phyloP scores from a whole-genome alignment of 2,329 filamentous ascomycete species.

The Cytospora chrysosperma region DNA sequence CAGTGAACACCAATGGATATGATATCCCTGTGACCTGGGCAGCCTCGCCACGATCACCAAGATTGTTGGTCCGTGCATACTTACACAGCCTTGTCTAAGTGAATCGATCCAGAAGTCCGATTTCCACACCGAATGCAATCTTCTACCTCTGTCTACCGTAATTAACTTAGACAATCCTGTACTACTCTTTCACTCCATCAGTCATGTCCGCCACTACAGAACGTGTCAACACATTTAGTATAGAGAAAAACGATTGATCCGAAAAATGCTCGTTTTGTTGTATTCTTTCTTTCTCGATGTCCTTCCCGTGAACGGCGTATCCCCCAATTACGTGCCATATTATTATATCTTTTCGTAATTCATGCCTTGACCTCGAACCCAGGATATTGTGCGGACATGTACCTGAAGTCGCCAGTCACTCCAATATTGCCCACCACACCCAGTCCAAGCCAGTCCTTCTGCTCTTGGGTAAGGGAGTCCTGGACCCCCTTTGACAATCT shows the following conservation, averaged over 20 bases:
- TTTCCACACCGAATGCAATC: background rate
- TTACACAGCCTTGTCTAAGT: background rate
- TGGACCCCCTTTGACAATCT: constrained; percentile 32
- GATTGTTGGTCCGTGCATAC: background rate
- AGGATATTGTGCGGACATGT: constrained; percentile 24
- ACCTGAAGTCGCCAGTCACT: constrained; percentile 22
- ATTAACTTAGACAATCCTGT: no score
- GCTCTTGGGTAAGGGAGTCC: constrained; percentile 27
- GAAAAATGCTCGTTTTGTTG: no score
- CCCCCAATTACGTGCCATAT: no score
- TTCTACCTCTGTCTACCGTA: background rate
- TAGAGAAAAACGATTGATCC: no score
- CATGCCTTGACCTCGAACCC: background rate
- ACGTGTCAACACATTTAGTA: no score
- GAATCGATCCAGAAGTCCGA: no score
- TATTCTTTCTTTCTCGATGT: no score
- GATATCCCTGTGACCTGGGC: background rate
- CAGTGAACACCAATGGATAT: no score
- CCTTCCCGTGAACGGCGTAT: no score
- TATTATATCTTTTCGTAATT: background rate
- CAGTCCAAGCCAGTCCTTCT: constrained; percentile 33
- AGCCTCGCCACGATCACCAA: background rate
- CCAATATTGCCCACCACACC: constrained; percentile 25
- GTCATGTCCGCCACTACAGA: no score
- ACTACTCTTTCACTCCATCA: no score